Base-by-base conservation (phyloP, 2,329 filamentous ascomycete species). In the Neoarthrinium moseri region DNA sequence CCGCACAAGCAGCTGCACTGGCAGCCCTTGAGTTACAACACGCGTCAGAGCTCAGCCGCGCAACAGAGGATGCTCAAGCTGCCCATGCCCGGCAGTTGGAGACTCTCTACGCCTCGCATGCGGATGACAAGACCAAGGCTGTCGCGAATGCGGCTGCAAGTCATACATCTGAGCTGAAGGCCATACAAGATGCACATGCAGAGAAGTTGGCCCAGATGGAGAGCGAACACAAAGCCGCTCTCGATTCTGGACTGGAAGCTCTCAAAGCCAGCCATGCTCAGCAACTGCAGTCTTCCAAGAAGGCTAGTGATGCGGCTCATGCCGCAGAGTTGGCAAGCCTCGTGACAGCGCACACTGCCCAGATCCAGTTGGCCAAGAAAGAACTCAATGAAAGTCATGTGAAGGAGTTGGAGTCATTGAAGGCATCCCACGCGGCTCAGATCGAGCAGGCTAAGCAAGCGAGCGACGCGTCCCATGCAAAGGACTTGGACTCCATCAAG, bases 321-420 rank as follows among this genome's bases (percentile, higher is more conserved):
- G 53, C 57, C 3, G 55, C 56, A 17, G 61, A 63, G 40, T 33
- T 65, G 13, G 53, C 56, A 18, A 51, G 54, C 6, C 52, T 63
- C 26, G 47, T 46, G 7, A 33, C 45, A 33, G 39, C 53, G 26
- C 56, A 50, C 35, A 37, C 41, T 26, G 30, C 40, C 5, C 47
- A 50, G n/a, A 41, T 52, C 12, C 47, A 52, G 38, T 41, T 42
- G 11, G 37, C 46, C 13, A 52, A 45, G 32, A 46, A 44, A 30
- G 29, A 43, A 15, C 43, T 52, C 6, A 43, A 17, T 10, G 41
- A 42, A n/a, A 45, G 26, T 26, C 47, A 53, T 22, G 44, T 27
- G 11, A 43, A 43, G 15, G 49, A 51, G 7, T 40, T 53, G n/a
- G 47, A 49, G 7, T 39, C 44, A 15, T 38, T 52, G 7, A 50